phyloP scores from a whole-genome alignment of 805 yeast species.

The Pichia rugopelliculosa region DNA sequence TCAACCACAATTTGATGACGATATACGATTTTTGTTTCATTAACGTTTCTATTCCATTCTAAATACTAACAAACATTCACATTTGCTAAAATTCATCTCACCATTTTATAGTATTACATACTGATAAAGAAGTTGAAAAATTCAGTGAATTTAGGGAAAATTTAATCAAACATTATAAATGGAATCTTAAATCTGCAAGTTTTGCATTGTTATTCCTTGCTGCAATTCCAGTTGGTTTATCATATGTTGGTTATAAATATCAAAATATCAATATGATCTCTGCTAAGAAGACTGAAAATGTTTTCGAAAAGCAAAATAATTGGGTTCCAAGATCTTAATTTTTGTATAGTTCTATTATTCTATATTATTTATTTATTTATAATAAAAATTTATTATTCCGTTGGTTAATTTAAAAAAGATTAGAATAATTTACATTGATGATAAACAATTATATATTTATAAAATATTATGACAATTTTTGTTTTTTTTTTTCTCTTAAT shows the following conservation, averaged over 20 bases:
- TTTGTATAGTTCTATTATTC: neutral
- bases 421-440: no score
- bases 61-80: neutral
- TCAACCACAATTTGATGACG: no score
- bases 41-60: neutral
- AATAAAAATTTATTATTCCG: neutral
- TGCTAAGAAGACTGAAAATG: slow-evolving; percentile 27
- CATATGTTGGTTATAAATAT: slow-evolving; percentile 27
- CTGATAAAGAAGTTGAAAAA: slow-evolving; percentile 27
- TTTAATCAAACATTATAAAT: slow-evolving; percentile 25
- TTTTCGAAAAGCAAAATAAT: slow-evolving; percentile 17
- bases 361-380: neutral
- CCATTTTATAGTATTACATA: slow-evolving; percentile 21
- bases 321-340: slow-evolving; percentile 24
- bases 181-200: slow-evolving; percentile 24
- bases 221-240: slow-evolving; percentile 27
- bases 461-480: neutral
- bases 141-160: slow-evolving; percentile 27
- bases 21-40: neutral
- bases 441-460: neutral
- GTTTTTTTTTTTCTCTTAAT: neutral
- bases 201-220: slow-evolving; percentile 25
- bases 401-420: no score
- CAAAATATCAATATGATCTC: slow-evolving; percentile 22
- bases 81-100: no score